Evolutionary conservation across 1,284 basidiomycete genomes (phyloP), one percentile per base, ranked within the genome.

Genomic region (Abortiporus biennis): DNA sequence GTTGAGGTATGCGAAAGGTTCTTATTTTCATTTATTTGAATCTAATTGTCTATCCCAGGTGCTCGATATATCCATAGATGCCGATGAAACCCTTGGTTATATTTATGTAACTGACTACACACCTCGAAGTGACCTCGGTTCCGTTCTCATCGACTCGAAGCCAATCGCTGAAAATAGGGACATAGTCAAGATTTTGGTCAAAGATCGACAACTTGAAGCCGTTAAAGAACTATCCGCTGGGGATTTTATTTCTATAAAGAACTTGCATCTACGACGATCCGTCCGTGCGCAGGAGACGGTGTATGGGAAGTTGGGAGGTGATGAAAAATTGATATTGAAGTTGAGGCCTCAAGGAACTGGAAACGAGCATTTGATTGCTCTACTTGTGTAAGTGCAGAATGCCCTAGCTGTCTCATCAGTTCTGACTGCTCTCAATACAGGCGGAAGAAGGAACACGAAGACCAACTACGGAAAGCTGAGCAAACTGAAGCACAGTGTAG

Each of bases 71-170:
- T 62, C 57, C 8, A 44, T 59, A 36, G 61, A 56, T 38, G 52
- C 59, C 17, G 54, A 62, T 20, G 61, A 20, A 9, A 27, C 61
- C 17, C 54, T 55, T 35, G 60, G 64, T 0, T 67, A 55, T 40
- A 55, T 82, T 22, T 80, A 72, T 51, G 73, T 81, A 17, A 85
- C 83, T 6, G 84, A 87, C 55, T 86, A 84, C 53, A 81, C 80
- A 1, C 54, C 62, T 4, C 71, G 79, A 42, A 47, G 64, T 5
- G 60, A 72, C 38, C 63, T 82, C 21, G 53, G 62, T 3, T 47
- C 57, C 12, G 48, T 57, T 51, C 0, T 46, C 48, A 2, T 47
- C 43, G 22, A 54, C 61, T 15, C 72, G 74, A 71, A 57, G 65
- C 4, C 45, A 44, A 15, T 61, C 19, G 9, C 62, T 23, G 64